phyloP scores from a whole-genome alignment of 805 yeast genomes.

The Barnettozyma siamensis region DNA sequence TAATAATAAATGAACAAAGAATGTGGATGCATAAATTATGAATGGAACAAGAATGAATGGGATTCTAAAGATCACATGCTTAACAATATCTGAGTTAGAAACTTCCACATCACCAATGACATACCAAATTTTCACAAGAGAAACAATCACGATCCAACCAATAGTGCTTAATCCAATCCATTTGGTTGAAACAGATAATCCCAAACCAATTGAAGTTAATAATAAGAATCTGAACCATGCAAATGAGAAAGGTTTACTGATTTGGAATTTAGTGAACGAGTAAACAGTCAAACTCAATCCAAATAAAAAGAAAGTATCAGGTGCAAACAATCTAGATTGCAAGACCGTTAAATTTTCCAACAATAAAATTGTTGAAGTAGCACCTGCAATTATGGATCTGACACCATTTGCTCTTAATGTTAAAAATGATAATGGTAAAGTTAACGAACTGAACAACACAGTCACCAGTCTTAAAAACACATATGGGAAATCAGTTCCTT shows the following conservation, averaged over 20 bases:
- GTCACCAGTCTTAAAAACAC: conserved; percentile 53
- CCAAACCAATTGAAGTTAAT: conserved; percentile 46
- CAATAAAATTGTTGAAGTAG: conserved; percentile 45
- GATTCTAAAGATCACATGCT: conserved; percentile 36
- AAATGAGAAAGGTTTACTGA: conserved; percentile 37
- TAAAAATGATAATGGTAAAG: conserved; percentile 47
- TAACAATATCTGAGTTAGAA: conserved; percentile 30
- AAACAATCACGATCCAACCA: conserved; percentile 52
- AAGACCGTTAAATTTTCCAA: conserved; percentile 63
- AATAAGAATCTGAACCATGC: conserved; percentile 50
- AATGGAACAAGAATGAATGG: conserved; percentile 49
- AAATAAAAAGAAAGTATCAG: conserved; percentile 40
- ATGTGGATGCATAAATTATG: conserved; percentile 49
- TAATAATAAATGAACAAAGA: conserved; percentile 49
- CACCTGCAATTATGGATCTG: conserved; percentile 41
- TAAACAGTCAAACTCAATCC: conserved; percentile 43
- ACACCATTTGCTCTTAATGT: conserved; percentile 53
- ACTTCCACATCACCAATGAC: conserved; percentile 62
- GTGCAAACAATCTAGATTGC: conserved; percentile 45
- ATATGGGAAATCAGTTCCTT: conserved; percentile 35
- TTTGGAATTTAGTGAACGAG: conserved; percentile 44
- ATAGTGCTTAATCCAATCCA: conserved; percentile 67
- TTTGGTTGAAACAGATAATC: conserved; percentile 54
- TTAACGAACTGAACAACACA: conserved; percentile 46
- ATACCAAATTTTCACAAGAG: conserved; percentile 51